phyloP scores from a whole-genome alignment of 2,329 filamentous ascomycete genomes.

The Claviceps africana region DNA sequence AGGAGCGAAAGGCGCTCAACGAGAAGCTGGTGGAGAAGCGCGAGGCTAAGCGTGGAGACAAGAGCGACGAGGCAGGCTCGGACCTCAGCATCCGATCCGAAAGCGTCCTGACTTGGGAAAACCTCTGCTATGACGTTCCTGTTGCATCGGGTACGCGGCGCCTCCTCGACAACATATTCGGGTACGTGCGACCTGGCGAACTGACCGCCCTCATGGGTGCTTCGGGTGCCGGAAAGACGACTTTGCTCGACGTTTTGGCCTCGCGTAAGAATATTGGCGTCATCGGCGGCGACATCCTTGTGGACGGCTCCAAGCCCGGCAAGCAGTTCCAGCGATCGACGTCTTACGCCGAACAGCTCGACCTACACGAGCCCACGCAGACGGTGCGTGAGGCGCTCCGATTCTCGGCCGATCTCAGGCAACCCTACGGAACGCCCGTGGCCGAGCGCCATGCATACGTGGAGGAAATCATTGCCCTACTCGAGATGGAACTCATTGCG shows the following conservation, averaged over 20 bases:
- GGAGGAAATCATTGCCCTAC: slow-evolving; percentile 44
- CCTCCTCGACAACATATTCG: slow-evolving; percentile 43
- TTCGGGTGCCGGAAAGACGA: slow-evolving; percentile 79
- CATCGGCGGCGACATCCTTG: slow-evolving; percentile 40
- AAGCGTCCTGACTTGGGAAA: slow-evolving; percentile 72
- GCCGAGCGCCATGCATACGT: slow-evolving; percentile 45
- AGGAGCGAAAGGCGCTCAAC: slow-evolving; percentile 53
- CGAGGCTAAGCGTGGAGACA: slow-evolving; percentile 36
- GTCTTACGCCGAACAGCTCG: slow-evolving; percentile 48
- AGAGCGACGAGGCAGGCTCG: slow-evolving; percentile 28
- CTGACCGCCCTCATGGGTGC: slow-evolving; percentile 72
- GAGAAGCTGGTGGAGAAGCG: slow-evolving; percentile 45
- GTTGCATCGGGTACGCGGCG: slow-evolving; percentile 41
- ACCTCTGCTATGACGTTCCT: slow-evolving; percentile 64
- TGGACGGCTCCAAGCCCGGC: slow-evolving; percentile 42
- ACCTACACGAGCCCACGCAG: slow-evolving; percentile 47
- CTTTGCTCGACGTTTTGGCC: slow-evolving; percentile 62
- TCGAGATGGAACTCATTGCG: slow-evolving; percentile 45
- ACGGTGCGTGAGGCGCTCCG: slow-evolving; percentile 50
- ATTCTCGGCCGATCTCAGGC: slow-evolving; percentile 48
- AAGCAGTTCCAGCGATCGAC: slow-evolving; percentile 48
- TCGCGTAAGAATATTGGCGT: slow-evolving; percentile 48
- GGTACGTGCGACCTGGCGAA: slow-evolving; percentile 63
- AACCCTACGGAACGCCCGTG: slow-evolving; percentile 37
- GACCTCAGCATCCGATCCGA: slow-evolving; percentile 45